phyloP scores from a whole-genome alignment of 2,329 filamentous ascomycete genomes.

The Xylariaceae sp. region DNA sequence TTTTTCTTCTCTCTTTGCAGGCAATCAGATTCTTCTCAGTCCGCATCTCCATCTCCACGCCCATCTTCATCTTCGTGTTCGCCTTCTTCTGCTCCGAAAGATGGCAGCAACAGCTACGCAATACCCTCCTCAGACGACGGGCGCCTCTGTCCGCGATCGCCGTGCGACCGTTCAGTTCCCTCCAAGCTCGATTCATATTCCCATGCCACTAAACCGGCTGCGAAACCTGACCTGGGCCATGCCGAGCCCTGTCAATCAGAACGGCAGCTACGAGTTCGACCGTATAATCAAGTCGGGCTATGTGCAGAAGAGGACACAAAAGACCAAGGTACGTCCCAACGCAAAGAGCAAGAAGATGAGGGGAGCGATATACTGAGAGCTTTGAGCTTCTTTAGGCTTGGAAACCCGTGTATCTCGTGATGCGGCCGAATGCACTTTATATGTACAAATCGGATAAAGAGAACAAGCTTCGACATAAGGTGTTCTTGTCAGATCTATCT shows the following conservation, averaged over 20 bases:
- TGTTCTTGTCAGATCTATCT: slow-evolving; percentile 83
- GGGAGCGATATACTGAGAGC: slow-evolving; percentile 17
- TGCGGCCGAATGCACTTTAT: slow-evolving; percentile 83
- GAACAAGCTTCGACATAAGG: slow-evolving; percentile 80
- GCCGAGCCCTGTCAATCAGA: slow-evolving; percentile 84
- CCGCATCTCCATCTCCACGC: too few relatives aligned
- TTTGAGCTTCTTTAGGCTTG: slow-evolving; percentile 57
- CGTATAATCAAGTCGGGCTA: slow-evolving; percentile 85
- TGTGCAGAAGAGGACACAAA: slow-evolving; percentile 82
- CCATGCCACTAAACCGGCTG: slow-evolving; percentile 23
- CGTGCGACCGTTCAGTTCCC: slow-evolving; percentile 26
- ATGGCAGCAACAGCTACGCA: slow-evolving; percentile 27
- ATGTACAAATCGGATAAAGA: slow-evolving; percentile 92
- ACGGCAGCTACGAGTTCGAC: slow-evolving; percentile 94
- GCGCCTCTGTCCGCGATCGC: slow-evolving; percentile 19
- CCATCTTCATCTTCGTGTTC: too few relatives aligned
- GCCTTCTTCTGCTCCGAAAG: slow-evolving; percentile 2
- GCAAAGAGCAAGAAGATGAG: neutral
- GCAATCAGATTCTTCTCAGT: too few relatives aligned
- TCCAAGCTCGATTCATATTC: slow-evolving; percentile 21
- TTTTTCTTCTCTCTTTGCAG: too few relatives aligned
- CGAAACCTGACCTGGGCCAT: slow-evolving; percentile 51
- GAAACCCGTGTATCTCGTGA: slow-evolving; percentile 84
- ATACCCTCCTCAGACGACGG: slow-evolving; percentile 16
- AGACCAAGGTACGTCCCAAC: slow-evolving; percentile 67